These are phyloP conservation scores for Eimeria necatrix DNA, from an alignment of 169 alveolate genomes.

Conservation along the genomic window DNA sequence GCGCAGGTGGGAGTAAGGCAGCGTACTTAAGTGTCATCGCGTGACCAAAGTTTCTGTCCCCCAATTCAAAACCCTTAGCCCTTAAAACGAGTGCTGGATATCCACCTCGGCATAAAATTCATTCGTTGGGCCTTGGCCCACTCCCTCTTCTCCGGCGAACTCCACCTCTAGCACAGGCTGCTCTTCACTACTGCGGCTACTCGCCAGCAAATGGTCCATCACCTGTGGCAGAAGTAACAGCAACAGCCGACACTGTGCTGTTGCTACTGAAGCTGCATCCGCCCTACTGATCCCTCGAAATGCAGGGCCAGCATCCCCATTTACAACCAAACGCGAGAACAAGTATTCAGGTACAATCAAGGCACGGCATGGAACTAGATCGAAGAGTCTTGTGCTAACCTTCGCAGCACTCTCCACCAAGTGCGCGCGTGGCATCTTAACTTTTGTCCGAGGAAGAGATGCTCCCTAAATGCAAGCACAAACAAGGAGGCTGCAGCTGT, in stretches of 20 bases:
- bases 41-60: too few species aligned
- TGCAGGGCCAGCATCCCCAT: neutral
- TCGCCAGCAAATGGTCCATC: slow-evolving; percentile 77
- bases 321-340: too few species aligned
- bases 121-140: slow-evolving; percentile 83
- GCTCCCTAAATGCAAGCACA: slow-evolving; percentile 11
- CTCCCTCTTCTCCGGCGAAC: slow-evolving; percentile 82
- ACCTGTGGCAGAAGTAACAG: slow-evolving; percentile 52
- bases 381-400: neutral
- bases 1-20: too few species aligned
- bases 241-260: neutral
- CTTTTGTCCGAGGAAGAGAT: slow-evolving; percentile 75
- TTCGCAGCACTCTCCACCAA: slow-evolving; percentile 79
- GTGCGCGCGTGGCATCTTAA: slow-evolving; percentile 69
- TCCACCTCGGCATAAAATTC: slow-evolving; percentile 82
- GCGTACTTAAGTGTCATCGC: too few species aligned
- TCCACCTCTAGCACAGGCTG: slow-evolving; percentile 82
- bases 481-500: neutral
- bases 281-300: neutral
- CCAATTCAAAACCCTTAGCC: too few species aligned
- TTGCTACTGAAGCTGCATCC: neutral
- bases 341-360: neutral
- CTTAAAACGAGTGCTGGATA: neutral
- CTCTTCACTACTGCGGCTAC: slow-evolving; percentile 58
- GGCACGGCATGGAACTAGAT: neutral